Base-by-base conservation (phyloP, 352 stramenopile species). In the Globisporangium paroecandrum region DNA sequence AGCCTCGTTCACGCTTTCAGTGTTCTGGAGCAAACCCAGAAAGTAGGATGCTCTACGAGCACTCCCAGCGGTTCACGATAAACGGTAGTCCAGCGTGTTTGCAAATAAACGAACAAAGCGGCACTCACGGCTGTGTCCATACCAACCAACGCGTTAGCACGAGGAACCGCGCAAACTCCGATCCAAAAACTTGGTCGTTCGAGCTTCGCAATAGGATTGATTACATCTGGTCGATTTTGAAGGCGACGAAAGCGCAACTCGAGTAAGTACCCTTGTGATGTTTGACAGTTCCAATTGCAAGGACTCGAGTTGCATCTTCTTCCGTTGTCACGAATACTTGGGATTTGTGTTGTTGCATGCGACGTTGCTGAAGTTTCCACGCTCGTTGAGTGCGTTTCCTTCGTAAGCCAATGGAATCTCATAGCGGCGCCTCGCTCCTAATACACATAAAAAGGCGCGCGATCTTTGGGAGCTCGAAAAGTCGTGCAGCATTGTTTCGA, bases 381-480 rank as follows among this genome's bases (percentile, higher is more conserved):
- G 20, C 20, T 22, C 8, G 7, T n/a, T n/a, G 43, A 5, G 32
- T 36, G 24, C 1, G 24, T 20, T 41, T 22, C 41, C 15, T 18
- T 49, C 41, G 4, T 3, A 22, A 22, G 54, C 54, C 15, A 59
- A 59, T 59, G 54, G 12, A 8, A 41, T 59, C 43, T 32, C 54
- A 59, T 25, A 6, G 53, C 53, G 15, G 12, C 53, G 10, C 5
- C 47, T 25, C 32, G 4, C 4, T 7, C n/a, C 27, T 46, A 46
- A 46, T 60, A 29, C 27, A 25, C 36, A 20, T 27, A 29, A 60
- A 60, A n/a, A 46, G 55, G 18, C 27, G 55, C 55, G 55, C 55
- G 55, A 60, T 60, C 55, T 60, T 60, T 24, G 2, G 55, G 55
- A 60, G 18, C 55, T 60, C 55, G 55, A 60, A 60, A 43, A 20